Base-by-base conservation (phyloP, 164 flowering plant species). In the Berberis vulgaris region DNA sequence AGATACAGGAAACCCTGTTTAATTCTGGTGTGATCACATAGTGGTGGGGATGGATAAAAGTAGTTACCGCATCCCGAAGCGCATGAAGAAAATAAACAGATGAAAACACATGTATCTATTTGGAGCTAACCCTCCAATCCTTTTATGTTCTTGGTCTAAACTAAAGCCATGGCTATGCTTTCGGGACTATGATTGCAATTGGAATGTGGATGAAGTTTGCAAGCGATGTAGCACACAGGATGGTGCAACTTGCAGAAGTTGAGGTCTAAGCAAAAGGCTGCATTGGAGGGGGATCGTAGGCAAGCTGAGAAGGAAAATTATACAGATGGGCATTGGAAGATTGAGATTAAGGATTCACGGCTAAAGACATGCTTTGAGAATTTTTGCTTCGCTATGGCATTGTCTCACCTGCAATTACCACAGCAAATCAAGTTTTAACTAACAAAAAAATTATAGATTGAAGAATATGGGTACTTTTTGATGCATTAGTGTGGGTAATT, bases 51-150 rank as follows among this genome's bases (percentile, higher is more conserved):
- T 91, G 41, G 89, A 87, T 74, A 86, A 95, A 47, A 87, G 98
- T 95, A 89, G 98, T 96, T 96, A 91, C 67, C 83, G 98, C 26
- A 83, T 91, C 38, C 98, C 98, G 4, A 91, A 78, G 61, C 90
- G 78, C 75, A 89, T 91, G 94, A 73, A 46, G 92, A 87, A 76
- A 81, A 72, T 65, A 91, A 85, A 68, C 69, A 63, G 50, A 79
- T 65, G 83, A 91, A 91, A 70, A 83, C 72, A 39, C 82, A n/a
- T n/a, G n/a, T n/a, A 69, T 13, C 83, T 91, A 41, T 91, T 91
- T 68, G 89, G 83, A 41, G 88, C 96, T 38, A 84, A 91, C 45
- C 98, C 98, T 40, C 92, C 98, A 2, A 69, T 84, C 11, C 86
- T 91, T 91, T 41, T 96, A 91, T 63, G 89, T 89, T 69, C 78